These are phyloP conservation scores for Lasiosphaeria ovina DNA, from an alignment of 495 filamentous ascomycete genomes.

Conservation along the genomic window DNA sequence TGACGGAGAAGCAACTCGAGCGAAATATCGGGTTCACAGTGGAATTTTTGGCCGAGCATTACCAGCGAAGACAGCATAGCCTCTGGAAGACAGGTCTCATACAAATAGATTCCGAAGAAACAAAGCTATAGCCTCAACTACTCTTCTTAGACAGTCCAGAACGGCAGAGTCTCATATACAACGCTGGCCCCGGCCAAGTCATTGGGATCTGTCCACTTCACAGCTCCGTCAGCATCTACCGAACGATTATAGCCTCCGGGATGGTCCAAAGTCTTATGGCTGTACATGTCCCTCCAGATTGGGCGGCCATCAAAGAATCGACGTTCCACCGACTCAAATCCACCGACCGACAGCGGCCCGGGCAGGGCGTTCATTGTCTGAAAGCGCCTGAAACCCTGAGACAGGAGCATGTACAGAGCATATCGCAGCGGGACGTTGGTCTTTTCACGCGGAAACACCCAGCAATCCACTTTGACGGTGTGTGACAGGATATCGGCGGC, in stretches of 20 bases:
- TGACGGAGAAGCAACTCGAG: too few species aligned
- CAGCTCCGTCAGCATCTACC: constrained; percentile 9
- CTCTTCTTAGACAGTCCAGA: too few species aligned
- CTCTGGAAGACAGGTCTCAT: too few species aligned
- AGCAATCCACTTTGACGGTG: constrained; percentile 17
- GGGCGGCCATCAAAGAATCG: constrained; percentile 10
- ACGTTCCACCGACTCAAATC: background rate
- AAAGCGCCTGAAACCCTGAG: constrained; percentile 11
- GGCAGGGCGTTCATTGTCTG: constrained; percentile 8
- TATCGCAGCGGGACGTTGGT: constrained; percentile 11
- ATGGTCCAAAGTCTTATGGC: background rate
- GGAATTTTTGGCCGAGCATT: too few species aligned
- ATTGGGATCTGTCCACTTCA: constrained; percentile 11
- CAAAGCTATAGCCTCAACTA: too few species aligned
- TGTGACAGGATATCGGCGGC: constrained; percentile 12
- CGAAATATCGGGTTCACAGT: too few species aligned
- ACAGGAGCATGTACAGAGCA: constrained; percentile 22
- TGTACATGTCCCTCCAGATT: background rate
- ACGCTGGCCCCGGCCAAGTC: background rate
- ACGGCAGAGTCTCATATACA: too few species aligned
- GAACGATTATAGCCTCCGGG: constrained; percentile 10
- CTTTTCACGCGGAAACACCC: constrained; percentile 12
- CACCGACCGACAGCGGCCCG: constrained; percentile 1
- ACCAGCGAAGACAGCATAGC: too few species aligned
- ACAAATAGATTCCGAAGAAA: too few species aligned